Percentiles rank a stretch among this genome's conserved stretches.
Evolutionary conservation across 352 stramenopile species (phyloP).

Genomic region (Thalassiosira ordinaria): DNA sequence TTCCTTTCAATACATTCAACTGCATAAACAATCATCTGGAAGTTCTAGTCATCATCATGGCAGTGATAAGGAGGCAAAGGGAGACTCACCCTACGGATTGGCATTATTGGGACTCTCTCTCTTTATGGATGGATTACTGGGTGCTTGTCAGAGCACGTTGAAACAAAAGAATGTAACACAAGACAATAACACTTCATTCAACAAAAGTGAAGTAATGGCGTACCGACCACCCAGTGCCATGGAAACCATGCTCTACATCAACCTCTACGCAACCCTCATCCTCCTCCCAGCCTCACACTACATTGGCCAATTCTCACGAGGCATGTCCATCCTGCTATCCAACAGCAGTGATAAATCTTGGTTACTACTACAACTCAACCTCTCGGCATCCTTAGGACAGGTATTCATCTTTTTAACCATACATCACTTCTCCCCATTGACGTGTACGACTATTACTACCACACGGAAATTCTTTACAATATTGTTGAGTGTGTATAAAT

Average conservation of each 20-base stretch:
- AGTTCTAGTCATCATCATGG: slow-evolving; percentile 9
- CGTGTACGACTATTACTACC: slow-evolving; percentile 95
- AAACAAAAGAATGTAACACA: slow-evolving; percentile 53
- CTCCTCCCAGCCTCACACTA: slow-evolving; percentile 68
- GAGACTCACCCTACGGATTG: slow-evolving; percentile 66
- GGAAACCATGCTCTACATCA: slow-evolving; percentile 84
- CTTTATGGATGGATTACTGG: slow-evolving; percentile 78
- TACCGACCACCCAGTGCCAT: slow-evolving; percentile 71
- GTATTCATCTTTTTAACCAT: slow-evolving; percentile 98
- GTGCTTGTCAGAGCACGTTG: slow-evolving; percentile 74
- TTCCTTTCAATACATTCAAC: slow-evolving; percentile 75
- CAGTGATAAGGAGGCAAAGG: slow-evolving; percentile 12
- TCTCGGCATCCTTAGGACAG: slow-evolving; percentile 92
- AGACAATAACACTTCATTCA: slow-evolving; percentile 1
- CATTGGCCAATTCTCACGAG: slow-evolving; percentile 65
- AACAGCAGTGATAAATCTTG: slow-evolving; percentile 31
- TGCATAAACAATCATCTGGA: slow-evolving; percentile 51
- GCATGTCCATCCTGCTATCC: slow-evolving; percentile 45
- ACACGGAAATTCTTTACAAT: slow-evolving; percentile 98
- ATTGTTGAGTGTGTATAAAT: slow-evolving; percentile 93
- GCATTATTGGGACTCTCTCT: slow-evolving; percentile 68
- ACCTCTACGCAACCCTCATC: slow-evolving; percentile 75
- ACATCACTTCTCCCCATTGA: slow-evolving; percentile 93
- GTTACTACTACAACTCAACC: slow-evolving; percentile 90
- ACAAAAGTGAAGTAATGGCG: background rate